Evolutionary conservation across 2,329 filamentous ascomycete genomes (phyloP), one percentile per base, ranked within the genome.

Genomic region (Pseudogymnoascus pannorum): DNA sequence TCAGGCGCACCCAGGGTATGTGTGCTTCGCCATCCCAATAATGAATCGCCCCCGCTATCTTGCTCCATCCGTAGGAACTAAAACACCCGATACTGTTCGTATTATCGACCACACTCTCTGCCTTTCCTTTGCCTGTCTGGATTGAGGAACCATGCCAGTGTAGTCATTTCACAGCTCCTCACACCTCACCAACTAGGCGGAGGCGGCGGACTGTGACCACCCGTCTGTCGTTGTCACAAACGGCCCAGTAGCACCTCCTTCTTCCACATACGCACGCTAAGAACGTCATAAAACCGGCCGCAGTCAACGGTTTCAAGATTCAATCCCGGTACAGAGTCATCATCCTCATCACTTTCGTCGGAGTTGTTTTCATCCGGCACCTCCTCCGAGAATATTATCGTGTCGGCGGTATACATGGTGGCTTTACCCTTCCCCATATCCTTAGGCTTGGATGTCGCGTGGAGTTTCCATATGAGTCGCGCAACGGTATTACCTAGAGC

Each of bases 181-280:
- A 18, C 44, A 54, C 20, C 16, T 54, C 18, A 54, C 48, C 44
- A 51, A n/a, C 48, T 16, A 18, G 26, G 48, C 20, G 48, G 48
- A 8, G 24, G 26, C n/a, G 26, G 48, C 26, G 48, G 48, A 20
- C 11, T 54, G 20, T 33, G 24, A 31, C 20, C 42, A 48, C 20
- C 42, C n/a, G 12, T 16, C 44, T 54, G 26, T 54, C 48, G 48
- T 54, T 61, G n/a, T 74, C 64, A 81, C 26, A 81, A 66, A 20
- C 74, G 70, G 1, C 78, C 78, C 20, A 66, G 65, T 31, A 79
- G 74, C 57, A 85, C 71, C 68, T 85, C 81, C 71, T 84, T 85
- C 66, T 81, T 77, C 65, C 85, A 86, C 58, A 86, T 85, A 64
- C 75, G 76, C 35, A 85, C 76, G 0, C 76, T 81, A 64, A 65